Conservation (phyloP, 75 land plant species). For the Cunninghamia lanceolata region DNA sequence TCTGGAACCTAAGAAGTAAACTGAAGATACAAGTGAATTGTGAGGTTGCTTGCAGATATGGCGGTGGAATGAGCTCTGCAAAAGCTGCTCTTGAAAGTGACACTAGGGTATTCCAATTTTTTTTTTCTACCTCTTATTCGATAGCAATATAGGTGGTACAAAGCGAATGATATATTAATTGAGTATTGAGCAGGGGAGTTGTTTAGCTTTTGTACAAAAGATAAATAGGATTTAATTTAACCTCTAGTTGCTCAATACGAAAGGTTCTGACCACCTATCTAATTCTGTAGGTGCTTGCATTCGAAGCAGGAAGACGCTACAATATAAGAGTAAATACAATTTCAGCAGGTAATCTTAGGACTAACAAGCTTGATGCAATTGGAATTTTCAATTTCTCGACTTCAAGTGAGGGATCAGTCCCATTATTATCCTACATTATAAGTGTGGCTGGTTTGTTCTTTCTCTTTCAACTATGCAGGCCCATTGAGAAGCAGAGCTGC, state of each 20-base stretch:
- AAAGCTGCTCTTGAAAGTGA: constrained; percentile 99
- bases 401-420: not conserved
- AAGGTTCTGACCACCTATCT: not conserved
- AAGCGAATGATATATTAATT: not conserved
- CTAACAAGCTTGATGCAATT: not conserved
- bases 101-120: constrained; percentile 55
- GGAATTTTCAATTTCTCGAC: not conserved
- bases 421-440: not conserved
- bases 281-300: constrained; percentile 75
- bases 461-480: constrained; percentile 41
- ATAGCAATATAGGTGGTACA: not conserved
- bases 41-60: constrained; percentile 61
- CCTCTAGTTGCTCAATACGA: not conserved
- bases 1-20: not conserved
- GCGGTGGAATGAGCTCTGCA: constrained; percentile 99
- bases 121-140: not conserved
- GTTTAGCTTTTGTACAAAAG: not conserved
- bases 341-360: constrained; percentile 70
- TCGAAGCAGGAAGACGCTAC: constrained; percentile 89
- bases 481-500: constrained; percentile 98
- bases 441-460: not conserved
- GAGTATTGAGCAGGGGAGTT: not conserved
- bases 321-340: constrained; percentile 89
- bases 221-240: not conserved
- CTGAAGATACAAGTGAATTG: not conserved